Conservation (phyloP, 179 eudicot genomes). For the Beta lomatogona region DNA sequence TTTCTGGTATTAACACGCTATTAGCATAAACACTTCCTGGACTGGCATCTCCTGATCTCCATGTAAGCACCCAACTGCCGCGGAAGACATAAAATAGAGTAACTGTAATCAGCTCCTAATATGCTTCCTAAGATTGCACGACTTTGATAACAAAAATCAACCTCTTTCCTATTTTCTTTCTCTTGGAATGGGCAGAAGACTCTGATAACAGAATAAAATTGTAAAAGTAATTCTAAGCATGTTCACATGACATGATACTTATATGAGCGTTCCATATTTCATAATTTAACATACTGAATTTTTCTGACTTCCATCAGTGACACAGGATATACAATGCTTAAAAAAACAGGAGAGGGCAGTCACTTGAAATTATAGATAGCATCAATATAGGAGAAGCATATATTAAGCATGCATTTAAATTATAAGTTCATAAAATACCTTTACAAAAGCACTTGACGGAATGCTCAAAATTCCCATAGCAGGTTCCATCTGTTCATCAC, state of each 20-base stretch:
- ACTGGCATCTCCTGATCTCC: neutral
- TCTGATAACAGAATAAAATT: neutral
- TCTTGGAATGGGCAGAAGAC: neutral
- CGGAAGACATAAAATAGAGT: neutral
- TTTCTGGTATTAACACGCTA: neutral
- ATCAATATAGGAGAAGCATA: neutral
- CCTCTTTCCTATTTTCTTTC: neutral
- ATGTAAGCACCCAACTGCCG: neutral
- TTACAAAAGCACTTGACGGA: slow-evolving; percentile 83
- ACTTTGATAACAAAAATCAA: neutral
- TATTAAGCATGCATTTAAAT: neutral
- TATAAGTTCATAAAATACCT: slow-evolving; percentile 46
- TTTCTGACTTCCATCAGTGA: neutral
- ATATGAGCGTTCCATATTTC: neutral
- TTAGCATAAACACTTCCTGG: neutral
- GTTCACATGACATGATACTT: neutral
- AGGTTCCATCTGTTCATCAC: slow-evolving; percentile 98
- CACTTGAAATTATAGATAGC: neutral
- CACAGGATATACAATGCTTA: neutral
- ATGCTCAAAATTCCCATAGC: slow-evolving; percentile 96
- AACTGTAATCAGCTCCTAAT: neutral
- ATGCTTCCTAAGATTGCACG: neutral
- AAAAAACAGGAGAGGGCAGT: neutral
- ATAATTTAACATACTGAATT: neutral
- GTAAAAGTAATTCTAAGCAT: neutral